Evolutionary conservation across 2,329 filamentous ascomycete species (phyloP).

Genomic region (Ophiostoma australiae): DNA sequence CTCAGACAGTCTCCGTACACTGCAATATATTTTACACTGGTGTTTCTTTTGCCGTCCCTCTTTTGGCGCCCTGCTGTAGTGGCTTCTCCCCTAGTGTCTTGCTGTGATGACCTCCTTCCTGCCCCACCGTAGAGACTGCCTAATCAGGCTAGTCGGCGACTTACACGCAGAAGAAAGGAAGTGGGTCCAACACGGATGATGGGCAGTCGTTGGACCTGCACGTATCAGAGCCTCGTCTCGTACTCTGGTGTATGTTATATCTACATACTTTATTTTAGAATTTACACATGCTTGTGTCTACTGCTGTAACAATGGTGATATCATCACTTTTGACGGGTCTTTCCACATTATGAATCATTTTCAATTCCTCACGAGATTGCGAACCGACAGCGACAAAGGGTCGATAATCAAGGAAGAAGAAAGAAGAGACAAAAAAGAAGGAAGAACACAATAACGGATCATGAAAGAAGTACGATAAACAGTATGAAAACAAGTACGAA

Average conservation of each 20-base stretch:
- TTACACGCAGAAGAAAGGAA: neutral
- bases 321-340: neutral
- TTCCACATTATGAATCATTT: neutral
- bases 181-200: neutral
- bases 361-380: conserved; percentile 7
- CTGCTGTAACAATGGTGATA: too few relatives aligned
- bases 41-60: neutral
- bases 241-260: neutral
- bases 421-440: neutral
- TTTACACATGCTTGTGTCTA: neutral
- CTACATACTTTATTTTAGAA: neutral
- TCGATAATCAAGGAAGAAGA: neutral
- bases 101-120: conserved; percentile 1
- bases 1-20: neutral
- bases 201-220: neutral
- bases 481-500: neutral
- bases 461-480: neutral
- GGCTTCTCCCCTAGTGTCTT: neutral
- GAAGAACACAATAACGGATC: neutral
- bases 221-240: neutral
- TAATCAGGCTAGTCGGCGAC: neutral
- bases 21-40: neutral
- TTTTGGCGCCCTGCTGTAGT: neutral
- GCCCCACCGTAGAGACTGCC: neutral
- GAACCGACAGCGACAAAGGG: neutral